A percentile compares a stretch with the other conserved stretches of the same genome.
Conservation (phyloP, 2,329 filamentous ascomycete genomes). For the Pestalotiopsis sp. region DNA sequence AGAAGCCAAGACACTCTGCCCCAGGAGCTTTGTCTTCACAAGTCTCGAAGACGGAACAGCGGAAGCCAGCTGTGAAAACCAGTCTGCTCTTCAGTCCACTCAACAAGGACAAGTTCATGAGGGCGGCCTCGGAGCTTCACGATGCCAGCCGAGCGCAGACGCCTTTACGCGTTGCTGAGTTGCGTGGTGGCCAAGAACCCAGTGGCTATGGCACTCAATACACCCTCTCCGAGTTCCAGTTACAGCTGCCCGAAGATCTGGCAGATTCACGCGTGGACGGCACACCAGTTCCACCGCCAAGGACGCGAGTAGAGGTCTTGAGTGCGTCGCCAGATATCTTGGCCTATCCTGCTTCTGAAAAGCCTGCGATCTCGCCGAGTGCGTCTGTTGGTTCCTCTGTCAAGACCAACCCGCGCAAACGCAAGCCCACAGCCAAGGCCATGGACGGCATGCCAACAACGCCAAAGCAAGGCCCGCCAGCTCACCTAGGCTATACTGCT, state of each 20-base stretch:
- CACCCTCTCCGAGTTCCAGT: neutral
- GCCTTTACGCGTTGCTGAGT: neutral
- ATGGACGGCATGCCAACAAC: slow-evolving; percentile 20
- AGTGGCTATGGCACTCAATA: neutral
- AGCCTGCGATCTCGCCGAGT: neutral
- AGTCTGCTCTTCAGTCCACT: slow-evolving; percentile 10
- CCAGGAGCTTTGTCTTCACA: slow-evolving; percentile 33
- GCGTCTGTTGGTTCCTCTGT: slow-evolving; percentile 55
- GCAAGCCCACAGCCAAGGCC: slow-evolving; percentile 44
- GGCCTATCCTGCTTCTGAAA: neutral
- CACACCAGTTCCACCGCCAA: neutral
- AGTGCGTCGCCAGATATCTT: neutral
- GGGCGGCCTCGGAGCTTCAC: neutral
- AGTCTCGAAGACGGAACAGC: neutral
- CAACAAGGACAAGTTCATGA: slow-evolving; percentile 4
- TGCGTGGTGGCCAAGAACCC: neutral
- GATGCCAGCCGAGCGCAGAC: neutral
- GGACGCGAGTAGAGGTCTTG: neutral
- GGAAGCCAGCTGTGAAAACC: slow-evolving; percentile 3
- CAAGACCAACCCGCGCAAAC: slow-evolving; percentile 49
- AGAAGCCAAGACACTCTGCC: slow-evolving; percentile 42
- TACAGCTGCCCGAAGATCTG: neutral
- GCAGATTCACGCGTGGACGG: no score
- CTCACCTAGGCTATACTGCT: neutral
- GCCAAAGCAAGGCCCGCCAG: neutral